Percentiles rank a stretch among this genome's conserved stretches.
These are phyloP conservation scores for Pittosporum tobira DNA, from an alignment of 129 eudicot genomes.

Conservation along the genomic window DNA sequence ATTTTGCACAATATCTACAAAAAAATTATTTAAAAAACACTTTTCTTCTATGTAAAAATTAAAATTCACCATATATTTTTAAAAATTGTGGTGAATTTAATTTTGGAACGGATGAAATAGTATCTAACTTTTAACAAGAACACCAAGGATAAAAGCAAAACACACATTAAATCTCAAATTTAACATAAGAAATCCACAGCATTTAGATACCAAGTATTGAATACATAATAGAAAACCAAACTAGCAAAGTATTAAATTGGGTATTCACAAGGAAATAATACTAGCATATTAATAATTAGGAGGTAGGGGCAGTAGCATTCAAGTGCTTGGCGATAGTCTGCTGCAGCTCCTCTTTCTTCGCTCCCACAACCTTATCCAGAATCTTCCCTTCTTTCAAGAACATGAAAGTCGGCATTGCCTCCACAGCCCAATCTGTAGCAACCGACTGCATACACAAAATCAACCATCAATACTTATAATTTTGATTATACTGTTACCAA, in stretches of 20 bases:
- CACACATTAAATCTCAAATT: neutral
- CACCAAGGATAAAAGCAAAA: neutral
- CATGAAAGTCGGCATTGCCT: constrained; percentile 86
- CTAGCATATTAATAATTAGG: neutral
- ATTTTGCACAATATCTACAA: too few relatives aligned
- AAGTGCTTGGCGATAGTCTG: constrained; percentile 26
- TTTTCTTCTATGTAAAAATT: too few relatives aligned
- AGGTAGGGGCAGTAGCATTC: neutral
- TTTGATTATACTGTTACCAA: too few relatives aligned
- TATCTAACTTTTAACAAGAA: too few relatives aligned
- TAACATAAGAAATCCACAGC: neutral
- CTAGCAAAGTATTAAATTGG: neutral
- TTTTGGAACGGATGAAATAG: too few relatives aligned
- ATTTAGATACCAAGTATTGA: neutral
- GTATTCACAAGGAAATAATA: neutral
- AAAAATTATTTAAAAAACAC: too few relatives aligned
- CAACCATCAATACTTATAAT: neutral
- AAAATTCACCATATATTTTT: too few relatives aligned
- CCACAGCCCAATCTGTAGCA: constrained; percentile 42
- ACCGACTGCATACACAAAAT: constrained; percentile 28
- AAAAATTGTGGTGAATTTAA: too few relatives aligned
- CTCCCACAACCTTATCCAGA: constrained; percentile 72
- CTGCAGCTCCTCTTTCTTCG: constrained; percentile 48
- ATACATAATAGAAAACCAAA: neutral
- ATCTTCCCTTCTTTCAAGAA: constrained; percentile 48